Conservation (phyloP, 352 stramenopile species). For the Pseudoperonospora humuli region DNA sequence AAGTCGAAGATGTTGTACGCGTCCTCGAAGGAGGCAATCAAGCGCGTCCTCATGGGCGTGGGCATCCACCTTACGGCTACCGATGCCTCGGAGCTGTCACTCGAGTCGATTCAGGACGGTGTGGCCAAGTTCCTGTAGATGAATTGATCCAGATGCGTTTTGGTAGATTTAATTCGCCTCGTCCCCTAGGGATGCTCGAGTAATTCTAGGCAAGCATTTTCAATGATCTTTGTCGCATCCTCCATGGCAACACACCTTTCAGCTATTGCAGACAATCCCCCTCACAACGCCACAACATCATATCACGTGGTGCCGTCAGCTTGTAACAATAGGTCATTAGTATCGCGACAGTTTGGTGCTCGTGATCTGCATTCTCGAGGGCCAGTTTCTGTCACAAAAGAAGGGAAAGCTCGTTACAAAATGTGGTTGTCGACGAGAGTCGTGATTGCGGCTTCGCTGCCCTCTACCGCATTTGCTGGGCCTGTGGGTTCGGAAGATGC, state of each 20-base stretch:
- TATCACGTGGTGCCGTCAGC: not conserved
- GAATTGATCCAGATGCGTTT: constrained; percentile 19
- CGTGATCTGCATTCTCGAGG: constrained; percentile 1
- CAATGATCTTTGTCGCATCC: not conserved
- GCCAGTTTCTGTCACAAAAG: not conserved
- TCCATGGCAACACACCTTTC: not conserved
- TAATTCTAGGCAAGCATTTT: constrained; percentile 22
- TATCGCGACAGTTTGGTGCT: not conserved
- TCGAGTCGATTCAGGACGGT: constrained; percentile 72
- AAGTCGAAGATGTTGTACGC: constrained; percentile 96
- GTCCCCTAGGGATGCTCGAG: constrained; percentile 15
- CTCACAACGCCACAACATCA: not conserved
- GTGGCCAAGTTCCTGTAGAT: constrained; percentile 87
- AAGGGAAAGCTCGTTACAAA: constrained; percentile 5
- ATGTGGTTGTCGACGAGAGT: not conserved
- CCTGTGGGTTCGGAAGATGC: not conserved
- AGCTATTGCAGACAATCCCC: not conserved
- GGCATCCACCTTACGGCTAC: constrained; percentile 93
- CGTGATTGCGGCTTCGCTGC: not conserved
- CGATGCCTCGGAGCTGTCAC: constrained; percentile 82
- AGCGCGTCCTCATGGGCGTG: constrained; percentile 90
- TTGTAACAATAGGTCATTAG: constrained; percentile 2
- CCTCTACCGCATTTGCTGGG: not conserved
- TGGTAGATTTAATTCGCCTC: constrained; percentile 26
- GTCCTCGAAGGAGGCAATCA: constrained; percentile 92